These are phyloP conservation scores for Colletotrichum sublineola DNA, from an alignment of 2,329 filamentous ascomycete species.

Conservation along the genomic window DNA sequence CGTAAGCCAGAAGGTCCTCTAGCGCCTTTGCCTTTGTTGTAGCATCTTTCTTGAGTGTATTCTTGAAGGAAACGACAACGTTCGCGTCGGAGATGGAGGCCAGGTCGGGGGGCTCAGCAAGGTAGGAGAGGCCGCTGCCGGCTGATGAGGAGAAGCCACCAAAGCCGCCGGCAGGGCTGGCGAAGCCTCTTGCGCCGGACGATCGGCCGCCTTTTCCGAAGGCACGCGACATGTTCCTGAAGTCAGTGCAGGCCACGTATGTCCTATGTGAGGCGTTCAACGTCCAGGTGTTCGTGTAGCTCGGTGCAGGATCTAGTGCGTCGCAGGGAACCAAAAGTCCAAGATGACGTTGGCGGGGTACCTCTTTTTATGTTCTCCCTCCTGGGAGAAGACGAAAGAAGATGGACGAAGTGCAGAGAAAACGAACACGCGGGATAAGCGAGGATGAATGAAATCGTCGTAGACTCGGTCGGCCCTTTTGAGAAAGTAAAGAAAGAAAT, in stretches of 20 bases:
- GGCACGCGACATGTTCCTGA: slow-evolving; percentile 38
- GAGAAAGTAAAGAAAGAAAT: not conserved
- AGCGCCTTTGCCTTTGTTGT: slow-evolving; percentile 92
- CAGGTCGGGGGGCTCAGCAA: slow-evolving; percentile 87
- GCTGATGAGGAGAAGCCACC: slow-evolving; percentile 57
- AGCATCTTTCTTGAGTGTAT: slow-evolving; percentile 90
- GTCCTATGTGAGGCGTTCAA: not conserved
- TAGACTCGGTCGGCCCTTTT: not conserved
- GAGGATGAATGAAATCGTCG: not conserved
- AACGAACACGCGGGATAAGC: not conserved
- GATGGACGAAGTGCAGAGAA: not conserved
- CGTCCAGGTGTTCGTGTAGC: not conserved
- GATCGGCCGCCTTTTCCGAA: slow-evolving; percentile 39
- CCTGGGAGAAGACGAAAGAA: not conserved
- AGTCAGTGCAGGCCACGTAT: slow-evolving; percentile 1
- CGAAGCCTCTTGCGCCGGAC: slow-evolving; percentile 38
- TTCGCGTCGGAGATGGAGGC: slow-evolving; percentile 82
- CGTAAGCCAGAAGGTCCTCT: slow-evolving; percentile 81
- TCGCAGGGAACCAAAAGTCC: slow-evolving; percentile 18
- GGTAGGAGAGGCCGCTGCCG: slow-evolving; percentile 79
- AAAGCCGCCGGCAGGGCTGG: slow-evolving; percentile 49
- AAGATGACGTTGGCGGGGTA: slow-evolving; percentile 42
- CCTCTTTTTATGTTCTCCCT: not conserved
- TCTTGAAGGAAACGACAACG: slow-evolving; percentile 91
- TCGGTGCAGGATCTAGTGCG: slow-evolving; percentile 10